Evolutionary conservation across 2,329 filamentous ascomycete species (phyloP).

Genomic region (Phaeomoniella chlamydospora): DNA sequence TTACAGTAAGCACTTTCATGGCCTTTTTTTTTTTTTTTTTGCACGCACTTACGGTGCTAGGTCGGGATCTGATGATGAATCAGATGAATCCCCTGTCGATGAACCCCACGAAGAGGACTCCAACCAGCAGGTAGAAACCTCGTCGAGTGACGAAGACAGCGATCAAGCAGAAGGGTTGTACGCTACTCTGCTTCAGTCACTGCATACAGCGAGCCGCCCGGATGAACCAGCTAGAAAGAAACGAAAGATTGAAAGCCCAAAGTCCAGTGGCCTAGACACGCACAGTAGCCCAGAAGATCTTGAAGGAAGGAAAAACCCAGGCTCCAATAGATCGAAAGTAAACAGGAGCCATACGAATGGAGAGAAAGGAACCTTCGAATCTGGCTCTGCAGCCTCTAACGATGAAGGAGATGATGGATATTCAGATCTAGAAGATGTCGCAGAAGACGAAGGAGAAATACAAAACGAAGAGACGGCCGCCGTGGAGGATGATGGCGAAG

Average conservation of each 20-base stretch:
- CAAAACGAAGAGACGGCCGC: constrained; percentile 23
- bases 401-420: too few species aligned
- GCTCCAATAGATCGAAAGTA: constrained; percentile 5
- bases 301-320: background rate
- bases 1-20: background rate
- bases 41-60: background rate
- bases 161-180: constrained; percentile 31
- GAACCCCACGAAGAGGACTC: constrained; percentile 22
- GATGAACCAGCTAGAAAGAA: constrained; percentile 32
- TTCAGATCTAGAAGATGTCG: constrained; percentile 11
- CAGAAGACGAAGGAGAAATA: constrained; percentile 20
- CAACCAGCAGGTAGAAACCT: constrained; percentile 17
- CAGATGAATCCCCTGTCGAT: background rate
- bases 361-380: constrained; percentile 9
- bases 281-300: background rate
- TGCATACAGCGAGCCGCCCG: constrained; percentile 26
- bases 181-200: constrained; percentile 40
- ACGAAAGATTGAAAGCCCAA: constrained; percentile 32
- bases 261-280: too few species aligned
- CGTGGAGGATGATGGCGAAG: constrained; percentile 13
- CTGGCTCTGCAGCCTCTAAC: too few species aligned
- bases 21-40: background rate
- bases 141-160: constrained; percentile 29
- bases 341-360: constrained; percentile 4
- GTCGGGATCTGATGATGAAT: background rate